Percentiles rank a stretch among this genome's conserved stretches.
phyloP scores from a whole-genome alignment of 2,329 filamentous ascomycete species.

The Exophiala xenobiotica region DNA sequence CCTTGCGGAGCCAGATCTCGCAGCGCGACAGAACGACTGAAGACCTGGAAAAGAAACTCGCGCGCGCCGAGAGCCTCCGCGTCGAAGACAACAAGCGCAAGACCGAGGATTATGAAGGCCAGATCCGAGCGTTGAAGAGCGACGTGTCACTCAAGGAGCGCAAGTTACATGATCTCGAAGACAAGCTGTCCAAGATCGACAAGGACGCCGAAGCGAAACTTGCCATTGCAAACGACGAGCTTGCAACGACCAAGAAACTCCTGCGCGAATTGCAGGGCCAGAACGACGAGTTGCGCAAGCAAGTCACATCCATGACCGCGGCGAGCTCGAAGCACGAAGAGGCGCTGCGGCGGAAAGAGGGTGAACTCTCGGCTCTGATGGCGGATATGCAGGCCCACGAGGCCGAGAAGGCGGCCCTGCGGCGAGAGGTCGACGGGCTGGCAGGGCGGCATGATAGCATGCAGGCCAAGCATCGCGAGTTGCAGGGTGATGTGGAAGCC shows the following conservation, averaged over 20 bases:
- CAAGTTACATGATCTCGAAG: slow-evolving; percentile 83
- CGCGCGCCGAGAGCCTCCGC: slow-evolving; percentile 20
- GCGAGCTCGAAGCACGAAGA: slow-evolving; percentile 96
- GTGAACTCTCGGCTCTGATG: slow-evolving; percentile 81
- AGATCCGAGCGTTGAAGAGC: slow-evolving; percentile 88
- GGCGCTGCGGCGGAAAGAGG: slow-evolving; percentile 88
- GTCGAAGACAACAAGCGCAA: slow-evolving; percentile 24
- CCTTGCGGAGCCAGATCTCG: slow-evolving; percentile 24
- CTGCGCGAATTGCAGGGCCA: slow-evolving; percentile 76
- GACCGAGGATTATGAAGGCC: slow-evolving; percentile 38
- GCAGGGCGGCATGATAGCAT: slow-evolving; percentile 76
- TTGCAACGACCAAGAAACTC: slow-evolving; percentile 69
- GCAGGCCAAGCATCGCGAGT: slow-evolving; percentile 71
- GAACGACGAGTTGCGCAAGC: slow-evolving; percentile 77
- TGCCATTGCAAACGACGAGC: slow-evolving; percentile 72
- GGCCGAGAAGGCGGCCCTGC: slow-evolving; percentile 73
- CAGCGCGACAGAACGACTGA: slow-evolving; percentile 26
- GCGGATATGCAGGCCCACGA: slow-evolving; percentile 81
- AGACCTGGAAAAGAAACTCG: slow-evolving; percentile 28
- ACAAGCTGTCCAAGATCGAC: slow-evolving; percentile 77
- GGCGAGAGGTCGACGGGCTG: slow-evolving; percentile 73
- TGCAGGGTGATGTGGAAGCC: slow-evolving; percentile 83
- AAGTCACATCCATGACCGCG: slow-evolving; percentile 80
- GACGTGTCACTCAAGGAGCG: slow-evolving; percentile 85
- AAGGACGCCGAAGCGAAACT: slow-evolving; percentile 88